Conservation (phyloP, 345 rosid species). For the Eucalyptus shirleyi region DNA sequence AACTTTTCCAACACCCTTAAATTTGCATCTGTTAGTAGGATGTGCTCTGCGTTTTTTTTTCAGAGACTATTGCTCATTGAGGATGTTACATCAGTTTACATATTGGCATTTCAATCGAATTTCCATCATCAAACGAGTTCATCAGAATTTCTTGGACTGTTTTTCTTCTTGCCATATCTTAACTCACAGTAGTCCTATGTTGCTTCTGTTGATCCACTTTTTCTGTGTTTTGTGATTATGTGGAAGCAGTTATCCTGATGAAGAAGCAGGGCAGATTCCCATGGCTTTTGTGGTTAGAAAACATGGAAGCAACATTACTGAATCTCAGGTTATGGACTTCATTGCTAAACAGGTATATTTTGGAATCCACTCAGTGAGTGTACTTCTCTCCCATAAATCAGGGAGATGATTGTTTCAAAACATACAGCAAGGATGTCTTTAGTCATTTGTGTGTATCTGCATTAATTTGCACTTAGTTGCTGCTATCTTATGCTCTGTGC, state of each 20-base stretch:
- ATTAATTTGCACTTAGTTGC: not conserved
- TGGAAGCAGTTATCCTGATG: constrained; percentile 69
- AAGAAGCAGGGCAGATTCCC: constrained; percentile 88
- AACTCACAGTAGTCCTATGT: not conserved
- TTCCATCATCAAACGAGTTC: not conserved
- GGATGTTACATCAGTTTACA: not conserved
- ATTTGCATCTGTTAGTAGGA: not conserved
- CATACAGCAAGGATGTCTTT: not conserved
- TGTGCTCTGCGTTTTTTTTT: not conserved
- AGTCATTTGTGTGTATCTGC: not conserved
- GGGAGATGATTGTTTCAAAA: not conserved
- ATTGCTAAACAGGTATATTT: constrained; percentile 55
- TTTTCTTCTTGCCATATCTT: not conserved
- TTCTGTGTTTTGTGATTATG: not conserved
- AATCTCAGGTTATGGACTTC: constrained; percentile 48
- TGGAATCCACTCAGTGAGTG: not conserved
- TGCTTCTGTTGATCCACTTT: not conserved
- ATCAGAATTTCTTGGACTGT: not conserved
- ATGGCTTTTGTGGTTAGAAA: constrained; percentile 90
- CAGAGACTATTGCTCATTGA: not conserved
- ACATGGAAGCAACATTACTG: constrained; percentile 46
- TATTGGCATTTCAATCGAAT: not conserved
- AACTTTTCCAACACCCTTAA: not conserved
- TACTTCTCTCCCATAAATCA: not conserved
- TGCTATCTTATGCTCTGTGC: not conserved